phyloP scores from a whole-genome alignment of 345 rosid genomes.

The Eucalyptus erythrocorys region DNA sequence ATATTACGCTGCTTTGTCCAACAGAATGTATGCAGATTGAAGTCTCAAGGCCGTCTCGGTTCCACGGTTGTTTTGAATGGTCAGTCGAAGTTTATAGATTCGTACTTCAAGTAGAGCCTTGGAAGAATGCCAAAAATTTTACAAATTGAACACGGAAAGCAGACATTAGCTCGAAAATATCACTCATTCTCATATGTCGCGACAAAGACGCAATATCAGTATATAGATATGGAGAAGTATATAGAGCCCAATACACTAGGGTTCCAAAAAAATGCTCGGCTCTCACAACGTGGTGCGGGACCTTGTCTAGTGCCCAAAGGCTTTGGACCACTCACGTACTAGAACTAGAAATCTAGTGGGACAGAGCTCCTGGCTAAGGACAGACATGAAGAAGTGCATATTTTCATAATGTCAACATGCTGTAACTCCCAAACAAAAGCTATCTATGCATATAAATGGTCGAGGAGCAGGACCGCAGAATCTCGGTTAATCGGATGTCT shows the following conservation, averaged over 20 bases:
- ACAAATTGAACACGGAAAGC: background rate
- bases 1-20: background rate
- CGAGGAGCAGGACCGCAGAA: background rate
- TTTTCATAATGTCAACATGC: background rate
- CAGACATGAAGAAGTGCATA: background rate
- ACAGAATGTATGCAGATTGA: background rate
- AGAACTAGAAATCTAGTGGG: background rate
- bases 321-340: background rate
- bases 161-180: background rate
- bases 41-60: accelerated
- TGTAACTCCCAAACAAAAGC: background rate
- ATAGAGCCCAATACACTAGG: accelerated
- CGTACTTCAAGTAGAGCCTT: background rate
- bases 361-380: background rate
- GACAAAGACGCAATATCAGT: accelerated
- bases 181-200: background rate
- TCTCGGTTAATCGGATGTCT: too few relatives aligned
- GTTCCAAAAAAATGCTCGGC: accelerated
- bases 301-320: background rate
- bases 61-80: background rate
- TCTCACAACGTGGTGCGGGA: background rate
- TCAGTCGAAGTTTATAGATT: background rate
- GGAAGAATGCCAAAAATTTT: background rate
- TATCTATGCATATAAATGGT: too few relatives aligned
- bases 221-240: background rate